Percentiles rank a stretch among this genome's conserved stretches.
phyloP scores from a whole-genome alignment of 164 flowering plant genomes.

The Vitis amurensis region DNA sequence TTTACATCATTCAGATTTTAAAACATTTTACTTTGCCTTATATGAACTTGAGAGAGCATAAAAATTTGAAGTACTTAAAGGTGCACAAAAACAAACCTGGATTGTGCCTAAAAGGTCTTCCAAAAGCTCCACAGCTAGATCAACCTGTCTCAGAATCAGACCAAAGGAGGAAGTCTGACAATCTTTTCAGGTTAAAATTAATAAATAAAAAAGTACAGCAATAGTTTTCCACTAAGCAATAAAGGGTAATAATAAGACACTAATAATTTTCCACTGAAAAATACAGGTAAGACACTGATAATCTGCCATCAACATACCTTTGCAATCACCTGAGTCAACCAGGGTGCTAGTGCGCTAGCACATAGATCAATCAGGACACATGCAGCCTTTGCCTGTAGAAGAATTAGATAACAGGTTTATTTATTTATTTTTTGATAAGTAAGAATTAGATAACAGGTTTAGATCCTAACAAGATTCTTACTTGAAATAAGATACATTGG shows the following conservation, averaged over 20 bases:
- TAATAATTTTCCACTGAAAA: not conserved
- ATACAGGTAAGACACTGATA: not conserved
- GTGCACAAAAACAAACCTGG: constrained; percentile 49
- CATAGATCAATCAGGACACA: constrained; percentile 88
- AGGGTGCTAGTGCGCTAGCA: constrained; percentile 74
- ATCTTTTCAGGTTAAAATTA: not conserved
- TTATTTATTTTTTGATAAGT: not conserved
- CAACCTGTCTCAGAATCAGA: constrained; percentile 50
- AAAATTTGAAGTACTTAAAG: not conserved
- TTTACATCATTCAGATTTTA: too few relatives aligned
- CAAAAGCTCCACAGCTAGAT: constrained; percentile 76
- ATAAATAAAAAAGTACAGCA: not conserved
- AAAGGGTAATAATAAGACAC: not conserved
- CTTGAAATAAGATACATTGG: too few relatives aligned
- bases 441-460: not conserved
- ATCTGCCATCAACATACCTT: constrained; percentile 43
- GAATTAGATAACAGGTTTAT: not conserved
- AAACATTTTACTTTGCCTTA: not conserved
- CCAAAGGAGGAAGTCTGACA: not conserved
- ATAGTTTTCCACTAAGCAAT: not conserved
- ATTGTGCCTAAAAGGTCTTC: constrained; percentile 81
- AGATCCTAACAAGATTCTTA: too few relatives aligned
- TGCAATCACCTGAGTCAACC: constrained; percentile 72
- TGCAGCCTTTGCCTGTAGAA: constrained; percentile 77
- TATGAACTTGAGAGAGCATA: not conserved